Evolutionary conservation across 2,329 filamentous ascomycete species (phyloP).

Genomic region (Magnaporthiopsis poae): DNA sequence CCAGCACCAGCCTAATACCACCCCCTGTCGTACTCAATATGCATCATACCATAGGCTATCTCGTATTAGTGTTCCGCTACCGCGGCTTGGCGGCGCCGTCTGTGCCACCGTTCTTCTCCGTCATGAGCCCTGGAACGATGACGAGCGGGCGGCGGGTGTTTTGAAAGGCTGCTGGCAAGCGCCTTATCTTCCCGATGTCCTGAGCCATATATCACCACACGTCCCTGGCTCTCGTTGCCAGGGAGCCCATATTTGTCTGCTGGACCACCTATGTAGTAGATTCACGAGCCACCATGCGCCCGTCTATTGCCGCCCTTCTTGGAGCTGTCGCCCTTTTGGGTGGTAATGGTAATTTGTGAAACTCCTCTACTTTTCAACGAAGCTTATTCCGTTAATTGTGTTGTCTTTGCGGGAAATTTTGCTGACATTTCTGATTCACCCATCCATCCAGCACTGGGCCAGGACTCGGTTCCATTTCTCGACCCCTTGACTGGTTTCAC

Average conservation of each 20-base stretch:
- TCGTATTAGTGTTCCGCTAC: background rate
- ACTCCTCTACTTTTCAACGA: background rate
- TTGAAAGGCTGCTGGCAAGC: too few species aligned
- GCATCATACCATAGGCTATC: background rate
- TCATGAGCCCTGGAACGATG: background rate
- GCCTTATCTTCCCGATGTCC: background rate
- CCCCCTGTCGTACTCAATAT: background rate
- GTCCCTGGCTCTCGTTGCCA: background rate
- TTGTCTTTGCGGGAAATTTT: background rate
- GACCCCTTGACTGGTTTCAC: slow-evolving; percentile 32
- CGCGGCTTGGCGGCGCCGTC: background rate
- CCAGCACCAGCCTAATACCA: background rate
- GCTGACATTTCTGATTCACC: background rate
- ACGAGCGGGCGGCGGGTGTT: too few species aligned
- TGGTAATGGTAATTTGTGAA: background rate
- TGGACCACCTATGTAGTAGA: background rate
- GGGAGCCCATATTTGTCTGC: background rate
- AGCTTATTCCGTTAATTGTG: background rate
- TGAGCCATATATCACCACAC: background rate
- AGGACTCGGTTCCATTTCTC: slow-evolving; percentile 25
- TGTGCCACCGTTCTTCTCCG: background rate
- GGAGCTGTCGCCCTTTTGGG: background rate
- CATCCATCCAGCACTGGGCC: slow-evolving; percentile 16
- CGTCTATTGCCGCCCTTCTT: background rate
- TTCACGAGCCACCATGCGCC: background rate